Percentiles rank a stretch among this genome's conserved stretches.
These are phyloP conservation scores for Chrysoporthe puriensis DNA, from an alignment of 2,329 filamentous ascomycete genomes.

Conservation along the genomic window DNA sequence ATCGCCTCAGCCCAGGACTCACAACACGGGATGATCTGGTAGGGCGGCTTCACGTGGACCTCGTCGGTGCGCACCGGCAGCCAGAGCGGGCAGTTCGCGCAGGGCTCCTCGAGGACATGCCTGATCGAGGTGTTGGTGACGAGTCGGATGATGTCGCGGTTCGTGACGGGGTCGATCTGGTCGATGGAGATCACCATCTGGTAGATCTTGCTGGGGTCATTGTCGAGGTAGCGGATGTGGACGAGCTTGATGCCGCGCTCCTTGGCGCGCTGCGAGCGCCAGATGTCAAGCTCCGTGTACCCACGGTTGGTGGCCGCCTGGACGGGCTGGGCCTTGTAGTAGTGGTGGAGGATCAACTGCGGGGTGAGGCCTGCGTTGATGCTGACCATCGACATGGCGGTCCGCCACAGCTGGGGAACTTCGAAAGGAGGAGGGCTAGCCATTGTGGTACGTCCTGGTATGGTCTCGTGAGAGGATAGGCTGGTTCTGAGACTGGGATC, in stretches of 20 bases:
- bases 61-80: constrained; percentile 9
- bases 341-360: constrained; percentile 21
- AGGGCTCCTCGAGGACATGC: constrained; percentile 25
- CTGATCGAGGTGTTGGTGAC: constrained; percentile 27
- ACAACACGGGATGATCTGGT: constrained; percentile 26
- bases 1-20: constrained; percentile 18
- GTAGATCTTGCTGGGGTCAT: constrained; percentile 22
- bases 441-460: constrained; percentile 2
- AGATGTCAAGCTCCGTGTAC: constrained; percentile 23
- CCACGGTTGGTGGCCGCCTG: constrained; percentile 7
- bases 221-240: constrained; percentile 22
- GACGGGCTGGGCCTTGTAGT: constrained; percentile 12
- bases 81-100: constrained; percentile 26
- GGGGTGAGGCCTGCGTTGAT: constrained; percentile 25
- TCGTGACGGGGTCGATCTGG: constrained; percentile 3
- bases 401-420: constrained; percentile 24
- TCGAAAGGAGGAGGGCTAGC: constrained; percentile 15
- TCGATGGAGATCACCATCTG: constrained; percentile 22
- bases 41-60: constrained; percentile 4
- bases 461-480: background rate
- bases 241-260: constrained; percentile 17
- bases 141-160: constrained; percentile 11
- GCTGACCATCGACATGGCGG: constrained; percentile 26
- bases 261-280: constrained; percentile 15
- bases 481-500: background rate